Base-by-base conservation (phyloP, 345 rosid genomes). In the Ricinus communis region DNA sequence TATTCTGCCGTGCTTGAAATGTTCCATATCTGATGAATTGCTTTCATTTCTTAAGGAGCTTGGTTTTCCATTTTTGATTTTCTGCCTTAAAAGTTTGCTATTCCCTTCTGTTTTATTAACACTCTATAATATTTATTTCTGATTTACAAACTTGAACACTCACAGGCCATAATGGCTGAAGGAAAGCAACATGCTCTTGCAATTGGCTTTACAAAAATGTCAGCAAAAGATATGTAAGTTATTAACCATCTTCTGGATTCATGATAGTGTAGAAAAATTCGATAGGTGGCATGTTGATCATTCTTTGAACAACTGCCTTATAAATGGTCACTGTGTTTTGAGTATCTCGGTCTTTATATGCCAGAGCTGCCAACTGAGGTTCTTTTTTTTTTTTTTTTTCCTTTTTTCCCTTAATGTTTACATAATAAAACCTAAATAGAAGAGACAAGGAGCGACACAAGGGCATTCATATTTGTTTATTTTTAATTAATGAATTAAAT, bases 111-210 rank as follows among this genome's bases (percentile, higher is more conserved):
- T 52, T 7, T 43, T 33, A 0, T 15, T 18, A 12, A 16, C 8
- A 71, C 41, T 30, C 24, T 24, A 15, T 38, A 38, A 10, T 16
- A 22, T 55, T 7, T 60, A 24, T 73, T 30, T 2, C 49, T 83
- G 62, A 74, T 67, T 27, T 64, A 52, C 36, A n/a, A 71, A 68
- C 71, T 19, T 54, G 60, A 50, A 52, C 21, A 10, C 41, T 71
- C 33, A 68, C 82, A 96, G 99, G 99, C 96, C 31, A 90, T 96
- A 72, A 88, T 91, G 91, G 99, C 98, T 66, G 99, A 93, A 82
- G 99, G 99, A 76, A 96, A 96, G 85, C 96, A 93, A 56, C 96
- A 91, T 82, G 95, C 98, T 51, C 93, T 96, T 62, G 98, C 99
- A 10, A 96, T 96, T 41, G 99, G 99, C 77, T 96, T 87, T 80